phyloP scores from a whole-genome alignment of 2,329 filamentous ascomycete species.

The Nectriaceae sp. region DNA sequence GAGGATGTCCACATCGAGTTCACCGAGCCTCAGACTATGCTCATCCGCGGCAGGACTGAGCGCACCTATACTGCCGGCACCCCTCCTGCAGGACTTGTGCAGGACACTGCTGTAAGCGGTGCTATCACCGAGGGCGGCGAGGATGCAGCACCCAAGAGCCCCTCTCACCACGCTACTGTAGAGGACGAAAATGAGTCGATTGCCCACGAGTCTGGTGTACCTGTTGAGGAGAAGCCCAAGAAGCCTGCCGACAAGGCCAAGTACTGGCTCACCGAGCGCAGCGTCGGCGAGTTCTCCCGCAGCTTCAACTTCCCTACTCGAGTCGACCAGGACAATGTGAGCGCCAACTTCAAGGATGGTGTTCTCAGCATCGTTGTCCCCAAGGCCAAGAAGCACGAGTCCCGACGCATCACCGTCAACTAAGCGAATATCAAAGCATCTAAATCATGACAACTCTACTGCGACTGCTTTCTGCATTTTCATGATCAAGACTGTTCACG shows the following conservation, averaged over 20 bases:
- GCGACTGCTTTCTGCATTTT: neutral
- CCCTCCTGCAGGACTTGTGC: constrained; percentile 49
- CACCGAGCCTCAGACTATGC: constrained; percentile 72
- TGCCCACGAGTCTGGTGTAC: constrained; percentile 27
- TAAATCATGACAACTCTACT: neutral
- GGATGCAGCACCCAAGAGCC: constrained; percentile 34
- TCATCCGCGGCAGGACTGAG: constrained; percentile 70
- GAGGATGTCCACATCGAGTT: constrained; percentile 78
- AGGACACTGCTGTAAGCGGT: constrained; percentile 39
- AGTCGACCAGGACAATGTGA: constrained; percentile 63
- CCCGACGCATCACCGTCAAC: constrained; percentile 56
- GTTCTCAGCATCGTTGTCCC: constrained; percentile 65
- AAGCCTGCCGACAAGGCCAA: constrained; percentile 48
- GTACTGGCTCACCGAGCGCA: constrained; percentile 73
- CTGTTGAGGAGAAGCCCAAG: constrained; percentile 25
- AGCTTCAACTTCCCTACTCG: constrained; percentile 68
- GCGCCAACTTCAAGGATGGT: constrained; percentile 65
- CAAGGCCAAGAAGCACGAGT: constrained; percentile 63
- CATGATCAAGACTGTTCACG: constrained; percentile 1
- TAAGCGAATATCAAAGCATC: constrained; percentile 32
- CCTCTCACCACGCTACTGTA: constrained; percentile 61
- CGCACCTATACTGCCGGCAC: constrained; percentile 60
- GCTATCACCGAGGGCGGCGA: constrained; percentile 44
- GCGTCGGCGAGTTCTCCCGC: constrained; percentile 67
- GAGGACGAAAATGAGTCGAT: constrained; percentile 57